Conservation (phyloP, 2,329 filamentous ascomycete species). For the Tolypocladium ovalisporum region DNA sequence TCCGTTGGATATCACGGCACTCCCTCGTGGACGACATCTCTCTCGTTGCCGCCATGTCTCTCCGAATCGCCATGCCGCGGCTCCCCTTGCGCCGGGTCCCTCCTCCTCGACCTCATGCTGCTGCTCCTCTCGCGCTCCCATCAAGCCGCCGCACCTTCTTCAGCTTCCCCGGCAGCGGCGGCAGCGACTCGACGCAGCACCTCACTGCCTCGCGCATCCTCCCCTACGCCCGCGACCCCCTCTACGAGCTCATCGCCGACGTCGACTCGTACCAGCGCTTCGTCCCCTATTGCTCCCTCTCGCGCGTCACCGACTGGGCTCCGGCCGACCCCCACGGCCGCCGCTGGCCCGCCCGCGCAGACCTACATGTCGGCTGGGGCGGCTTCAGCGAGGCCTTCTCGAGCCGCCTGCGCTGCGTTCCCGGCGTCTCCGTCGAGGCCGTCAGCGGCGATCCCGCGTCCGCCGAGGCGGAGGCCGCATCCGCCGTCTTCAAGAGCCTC, state of each 20-base stretch:
- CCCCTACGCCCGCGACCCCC: slow-evolving; percentile 56
- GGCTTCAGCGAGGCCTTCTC: slow-evolving; percentile 76
- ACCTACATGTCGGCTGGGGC: slow-evolving; percentile 77
- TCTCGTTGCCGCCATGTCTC: slow-evolving; percentile 1
- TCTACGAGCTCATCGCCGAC: slow-evolving; percentile 84
- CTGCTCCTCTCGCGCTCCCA: slow-evolving; percentile 6
- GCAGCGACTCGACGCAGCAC: slow-evolving; percentile 41
- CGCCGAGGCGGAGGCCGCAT: slow-evolving; percentile 25
- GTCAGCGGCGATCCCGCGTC: slow-evolving; percentile 48
- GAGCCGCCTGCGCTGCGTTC: slow-evolving; percentile 67
- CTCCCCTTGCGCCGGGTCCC: slow-evolving; percentile 1
- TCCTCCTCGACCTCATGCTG: slow-evolving; percentile 1
- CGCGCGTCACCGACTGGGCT: slow-evolving; percentile 68
- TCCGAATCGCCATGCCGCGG: slow-evolving; percentile 5
- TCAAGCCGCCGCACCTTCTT: slow-evolving; percentile 9
- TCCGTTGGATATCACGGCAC: not conserved
- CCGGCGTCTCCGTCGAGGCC: slow-evolving; percentile 63
- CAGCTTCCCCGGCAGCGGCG: slow-evolving; percentile 15
- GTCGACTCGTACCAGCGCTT: slow-evolving; percentile 75
- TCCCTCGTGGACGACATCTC: not conserved
- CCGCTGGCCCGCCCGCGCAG: slow-evolving; percentile 61
- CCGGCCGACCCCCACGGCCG: slow-evolving; percentile 34
- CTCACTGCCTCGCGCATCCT: slow-evolving; percentile 67
- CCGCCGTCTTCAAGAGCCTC: slow-evolving; percentile 54
- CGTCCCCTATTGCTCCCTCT: slow-evolving; percentile 80